These are phyloP conservation scores for Castanea crenata DNA, from an alignment of 306 rosid species.

Conservation along the genomic window DNA sequence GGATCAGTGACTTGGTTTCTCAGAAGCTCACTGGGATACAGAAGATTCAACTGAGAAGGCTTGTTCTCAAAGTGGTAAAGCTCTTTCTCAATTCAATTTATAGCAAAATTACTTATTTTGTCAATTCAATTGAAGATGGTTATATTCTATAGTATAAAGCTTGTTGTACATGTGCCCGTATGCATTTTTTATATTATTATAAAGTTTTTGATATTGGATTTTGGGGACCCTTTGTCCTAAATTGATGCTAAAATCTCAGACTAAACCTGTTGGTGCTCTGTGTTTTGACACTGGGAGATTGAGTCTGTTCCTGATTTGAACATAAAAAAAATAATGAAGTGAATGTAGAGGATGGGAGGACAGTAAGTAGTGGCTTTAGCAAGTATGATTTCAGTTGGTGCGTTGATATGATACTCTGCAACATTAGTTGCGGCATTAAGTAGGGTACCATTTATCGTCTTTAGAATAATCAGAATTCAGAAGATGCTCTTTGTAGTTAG, in stretches of 20 bases:
- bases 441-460: neutral
- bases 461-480: neutral
- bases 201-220: neutral
- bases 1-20: slow-evolving; percentile 71
- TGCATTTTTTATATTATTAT: neutral
- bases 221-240: neutral
- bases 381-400: neutral
- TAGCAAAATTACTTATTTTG: neutral
- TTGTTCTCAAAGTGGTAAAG: slow-evolving; percentile 79
- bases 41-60: slow-evolving; percentile 68
- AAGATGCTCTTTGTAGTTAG: neutral
- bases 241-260: neutral
- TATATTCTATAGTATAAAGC: no score
- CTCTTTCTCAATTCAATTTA: slow-evolving; percentile 10
- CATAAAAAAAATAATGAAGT: neutral
- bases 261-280: neutral
- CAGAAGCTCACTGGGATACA: slow-evolving; percentile 93
- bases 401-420: neutral
- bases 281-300: neutral
- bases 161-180: neutral
- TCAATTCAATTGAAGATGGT: neutral
- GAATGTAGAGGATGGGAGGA: neutral
- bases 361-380: neutral
- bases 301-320: neutral
- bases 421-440: neutral